Base-by-base conservation (phyloP, 805 yeast species). In the Hanseniaspora lachancei region DNA sequence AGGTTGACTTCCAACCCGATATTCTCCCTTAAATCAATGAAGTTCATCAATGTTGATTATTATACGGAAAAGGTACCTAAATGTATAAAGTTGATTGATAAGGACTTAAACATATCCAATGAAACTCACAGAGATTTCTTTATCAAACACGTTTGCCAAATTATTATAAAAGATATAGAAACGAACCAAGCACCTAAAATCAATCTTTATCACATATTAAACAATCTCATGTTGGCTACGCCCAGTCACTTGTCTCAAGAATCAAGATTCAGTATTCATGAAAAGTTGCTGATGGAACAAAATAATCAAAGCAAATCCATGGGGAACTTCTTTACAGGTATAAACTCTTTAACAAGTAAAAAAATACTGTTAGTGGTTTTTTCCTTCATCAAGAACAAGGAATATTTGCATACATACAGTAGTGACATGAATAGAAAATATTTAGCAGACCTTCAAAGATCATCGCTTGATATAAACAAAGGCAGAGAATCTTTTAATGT, bases 121-220 rank as follows among this genome's bases (percentile, higher is more conserved):
- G 62, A 74, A 10, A 80, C 87, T 0, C 76, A 79, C 55, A 68
- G 91, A 58, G 95, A 85, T 65, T 82, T 82, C 57, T 55, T 81
- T 8, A 71, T 83, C 0, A 70, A 75, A 6, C 85, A 81, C 49
- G 63, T 79, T 6, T 74, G 80, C 47, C 68, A 69, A 24, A 61
- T 77, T 38, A 60, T 80, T 6, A 59, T 64, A 20, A 55, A 66
- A 29, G 73, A 74, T 58, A 62, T 74, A 15, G 67, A 78, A 4
- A 59, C 53, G n/a, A 67, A 67, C 50, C 18, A 49, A 9, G 62
- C 63, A 29, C 63, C 66, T 16, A 62, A 64, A 20, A 75, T 80
- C 0, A 75, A 80, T 13, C 66, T 80, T 39, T 75, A 78, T 50
- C 85, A 84, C 62, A 71, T 78, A 51, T 64, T 84, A 9, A 83